Base-by-base conservation (phyloP, 306 rosid genomes). In the Lablab purpureus region DNA sequence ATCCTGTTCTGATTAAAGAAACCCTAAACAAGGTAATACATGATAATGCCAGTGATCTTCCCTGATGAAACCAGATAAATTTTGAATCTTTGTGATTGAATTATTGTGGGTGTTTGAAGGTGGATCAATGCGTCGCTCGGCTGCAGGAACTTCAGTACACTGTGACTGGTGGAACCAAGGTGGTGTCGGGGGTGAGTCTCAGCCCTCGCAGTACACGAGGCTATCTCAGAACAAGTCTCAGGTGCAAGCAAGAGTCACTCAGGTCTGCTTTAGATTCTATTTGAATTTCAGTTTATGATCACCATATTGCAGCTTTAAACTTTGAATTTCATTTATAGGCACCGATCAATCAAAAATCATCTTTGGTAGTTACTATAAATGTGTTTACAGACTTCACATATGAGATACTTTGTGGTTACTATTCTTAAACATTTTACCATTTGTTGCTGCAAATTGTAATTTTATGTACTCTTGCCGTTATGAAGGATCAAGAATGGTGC, bases 151-250 rank as follows among this genome's bases (percentile, higher is more conserved):
- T 95, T 36, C 99, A 95, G 78, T 90, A 87, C 62, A 93, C 94
- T 0, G 97, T 87, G 45, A 51, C 88, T 12, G 99, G 97, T 19
- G 97, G 99, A 67, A 83, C 81, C 46, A 95, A 95, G 81, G 90
- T 89, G 55, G 87, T 93, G 5, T 90, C 99, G 0, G 97, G 96
- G 5, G 94, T 90, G 32, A 95, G 76, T 79, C 98, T 95, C 23
- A 93, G 99, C 82, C 99, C 99, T 78, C 89, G 98, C 41, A 95
- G 98, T 30, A 95, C 99, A 47, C 85, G 94, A 85, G 85, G 80
- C 54, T 95, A 95, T 80, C 87, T 95, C 27, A 90, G 88, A 79
- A 90, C 99, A 15, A 93, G 98, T 76, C 97, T 95, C 72, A 87
- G 94, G 82, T 95, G 99, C 82, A 95, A 95, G 89, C 98, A 95